Conservation (phyloP, 805 yeast species). For the Starmerella stellata region DNA sequence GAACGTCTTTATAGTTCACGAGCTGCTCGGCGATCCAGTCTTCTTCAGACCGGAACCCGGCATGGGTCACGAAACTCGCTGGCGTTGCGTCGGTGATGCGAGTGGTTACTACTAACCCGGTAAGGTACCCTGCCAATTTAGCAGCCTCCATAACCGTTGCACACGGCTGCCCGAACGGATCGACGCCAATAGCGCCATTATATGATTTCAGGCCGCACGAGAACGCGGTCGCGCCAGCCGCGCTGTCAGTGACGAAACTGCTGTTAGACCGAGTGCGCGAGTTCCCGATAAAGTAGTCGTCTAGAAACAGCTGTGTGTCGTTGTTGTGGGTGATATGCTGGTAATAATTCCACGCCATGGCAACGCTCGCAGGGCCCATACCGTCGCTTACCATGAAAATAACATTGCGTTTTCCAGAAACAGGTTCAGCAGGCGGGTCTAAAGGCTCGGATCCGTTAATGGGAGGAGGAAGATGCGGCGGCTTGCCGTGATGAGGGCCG, state of each 20-base stretch:
- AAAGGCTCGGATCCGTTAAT: too few species aligned
- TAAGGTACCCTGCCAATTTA: constrained; percentile 57
- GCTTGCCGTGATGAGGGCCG: neutral
- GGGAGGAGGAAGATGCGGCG: neutral
- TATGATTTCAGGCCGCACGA: constrained; percentile 68
- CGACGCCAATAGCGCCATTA: constrained; percentile 85
- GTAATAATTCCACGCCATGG: constrained; percentile 57
- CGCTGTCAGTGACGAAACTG: constrained; percentile 78
- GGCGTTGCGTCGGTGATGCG: constrained; percentile 91
- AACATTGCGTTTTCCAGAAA: constrained; percentile 46
- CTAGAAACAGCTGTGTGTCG: constrained; percentile 43
- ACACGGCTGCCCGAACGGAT: constrained; percentile 49
- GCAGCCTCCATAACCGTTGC: constrained; percentile 82
- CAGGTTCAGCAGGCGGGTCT: too few species aligned
- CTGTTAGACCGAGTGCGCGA: constrained; percentile 66
- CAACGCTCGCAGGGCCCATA: constrained; percentile 81
- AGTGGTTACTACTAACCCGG: constrained; percentile 86
- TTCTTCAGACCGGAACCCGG: constrained; percentile 54
- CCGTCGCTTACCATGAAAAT: constrained; percentile 86
- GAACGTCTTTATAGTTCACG: constrained; percentile 37
- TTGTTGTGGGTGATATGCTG: constrained; percentile 34
- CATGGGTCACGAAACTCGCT: constrained; percentile 74
- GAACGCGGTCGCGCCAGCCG: constrained; percentile 94
- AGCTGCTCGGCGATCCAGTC: constrained; percentile 78
- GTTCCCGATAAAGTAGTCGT: constrained; percentile 57